These are phyloP conservation scores for Dryadomyces quercus-mongolicae DNA, from an alignment of 2,329 filamentous ascomycete genomes.

Conservation along the genomic window DNA sequence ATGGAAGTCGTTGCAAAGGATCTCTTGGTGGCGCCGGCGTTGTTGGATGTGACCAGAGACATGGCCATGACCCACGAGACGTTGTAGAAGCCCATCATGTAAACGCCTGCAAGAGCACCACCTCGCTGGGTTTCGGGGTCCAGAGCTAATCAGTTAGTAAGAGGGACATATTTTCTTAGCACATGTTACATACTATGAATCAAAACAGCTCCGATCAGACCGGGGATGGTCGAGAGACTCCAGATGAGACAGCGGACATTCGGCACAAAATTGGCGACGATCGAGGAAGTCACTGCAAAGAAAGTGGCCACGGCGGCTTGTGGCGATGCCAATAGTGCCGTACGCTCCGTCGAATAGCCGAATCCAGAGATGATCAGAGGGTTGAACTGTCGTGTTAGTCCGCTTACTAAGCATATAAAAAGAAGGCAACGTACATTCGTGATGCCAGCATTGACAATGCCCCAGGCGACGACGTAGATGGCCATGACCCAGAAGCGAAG, in stretches of 20 bases:
- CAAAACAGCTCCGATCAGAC: neutral
- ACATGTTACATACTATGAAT: neutral
- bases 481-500: neutral
- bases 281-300: neutral
- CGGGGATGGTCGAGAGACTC: neutral
- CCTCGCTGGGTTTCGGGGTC: neutral
- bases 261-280: neutral
- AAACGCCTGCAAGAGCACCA: neutral
- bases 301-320: neutral
- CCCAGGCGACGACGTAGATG: neutral
- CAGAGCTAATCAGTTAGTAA: neutral
- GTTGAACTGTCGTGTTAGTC: neutral
- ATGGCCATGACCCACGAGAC: conserved; percentile 1
- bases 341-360: neutral
- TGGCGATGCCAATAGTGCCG: neutral
- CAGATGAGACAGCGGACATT: neutral
- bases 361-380: conserved; percentile 1
- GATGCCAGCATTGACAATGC: neutral
- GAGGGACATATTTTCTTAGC: neutral
- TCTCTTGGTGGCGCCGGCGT: neutral
- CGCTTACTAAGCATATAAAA: neutral
- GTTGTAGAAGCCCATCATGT: conserved; percentile 1
- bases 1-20: neutral
- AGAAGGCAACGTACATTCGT: neutral
- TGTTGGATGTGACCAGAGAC: conserved; percentile 1